Conservation (phyloP, 139 green algal genomes). For the Chlorella sp. region DNA sequence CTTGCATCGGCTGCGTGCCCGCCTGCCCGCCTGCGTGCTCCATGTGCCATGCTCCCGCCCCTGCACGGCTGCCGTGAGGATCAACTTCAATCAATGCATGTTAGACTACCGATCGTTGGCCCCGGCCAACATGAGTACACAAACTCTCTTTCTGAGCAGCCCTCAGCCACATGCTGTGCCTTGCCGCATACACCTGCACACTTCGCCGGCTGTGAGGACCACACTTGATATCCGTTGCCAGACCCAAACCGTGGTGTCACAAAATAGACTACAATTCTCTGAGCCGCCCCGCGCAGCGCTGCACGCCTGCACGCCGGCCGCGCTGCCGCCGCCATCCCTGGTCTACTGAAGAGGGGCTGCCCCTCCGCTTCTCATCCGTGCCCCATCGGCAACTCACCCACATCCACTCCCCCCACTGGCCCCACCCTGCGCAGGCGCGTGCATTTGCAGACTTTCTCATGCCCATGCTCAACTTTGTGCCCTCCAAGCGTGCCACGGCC, state of each 20-base stretch:
- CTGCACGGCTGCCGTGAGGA: constrained; percentile 24
- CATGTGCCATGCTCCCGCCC: background rate
- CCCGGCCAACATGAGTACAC: constrained; percentile 35
- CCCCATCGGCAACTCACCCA: background rate
- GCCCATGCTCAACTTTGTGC: constrained; percentile 93
- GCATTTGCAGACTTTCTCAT: constrained; percentile 85
- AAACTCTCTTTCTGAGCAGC: constrained; percentile 45
- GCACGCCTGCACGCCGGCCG: background rate
- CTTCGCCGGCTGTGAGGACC: constrained; percentile 17
- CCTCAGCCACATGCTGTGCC: too few relatives aligned
- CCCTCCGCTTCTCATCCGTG: too few relatives aligned
- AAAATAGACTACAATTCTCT: constrained; percentile 48
- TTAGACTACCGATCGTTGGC: constrained; percentile 49
- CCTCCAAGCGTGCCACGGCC: constrained; percentile 87
- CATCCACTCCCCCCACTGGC: background rate
- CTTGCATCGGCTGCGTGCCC: background rate
- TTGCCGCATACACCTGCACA: background rate
- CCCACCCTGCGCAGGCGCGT: constrained; percentile 61
- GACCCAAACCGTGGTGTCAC: constrained; percentile 12
- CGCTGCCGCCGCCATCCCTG: background rate
- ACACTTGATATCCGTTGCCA: constrained; percentile 39
- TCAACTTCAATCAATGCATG: constrained; percentile 34
- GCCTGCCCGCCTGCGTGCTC: background rate
- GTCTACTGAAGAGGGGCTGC: too few relatives aligned
- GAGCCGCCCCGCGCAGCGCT: background rate